Evolutionary conservation across 176 grass and related monocot genomes (phyloP).

Genomic region (Guadua angustifolia): DNA sequence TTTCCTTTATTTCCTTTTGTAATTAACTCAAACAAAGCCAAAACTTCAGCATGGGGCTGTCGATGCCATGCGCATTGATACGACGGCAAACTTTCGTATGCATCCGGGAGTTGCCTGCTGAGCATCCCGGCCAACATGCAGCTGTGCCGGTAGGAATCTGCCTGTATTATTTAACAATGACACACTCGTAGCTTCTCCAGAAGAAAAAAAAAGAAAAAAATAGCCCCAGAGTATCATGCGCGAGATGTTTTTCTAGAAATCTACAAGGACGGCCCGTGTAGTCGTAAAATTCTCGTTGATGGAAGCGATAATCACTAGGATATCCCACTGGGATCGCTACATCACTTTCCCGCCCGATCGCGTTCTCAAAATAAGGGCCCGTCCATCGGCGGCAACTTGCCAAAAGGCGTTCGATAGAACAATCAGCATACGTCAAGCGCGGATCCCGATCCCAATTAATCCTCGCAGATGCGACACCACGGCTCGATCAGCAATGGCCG

Average conservation of each 20-base stretch:
- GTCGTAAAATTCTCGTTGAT: background rate
- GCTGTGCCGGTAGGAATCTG: background rate
- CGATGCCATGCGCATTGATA: conserved; percentile 40
- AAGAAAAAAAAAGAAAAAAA: too few species aligned
- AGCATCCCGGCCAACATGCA: conserved; percentile 40
- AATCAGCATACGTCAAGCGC: too few species aligned
- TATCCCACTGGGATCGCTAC: background rate
- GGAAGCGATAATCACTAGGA: background rate
- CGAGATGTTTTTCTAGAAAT: background rate
- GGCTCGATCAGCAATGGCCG: background rate
- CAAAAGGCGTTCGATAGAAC: too few species aligned
- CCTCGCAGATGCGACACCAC: too few species aligned
- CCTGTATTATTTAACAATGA: conserved; percentile 32
- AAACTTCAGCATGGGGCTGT: background rate
- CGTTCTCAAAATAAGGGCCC: too few species aligned
- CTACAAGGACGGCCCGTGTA: background rate
- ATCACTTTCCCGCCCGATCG: background rate
- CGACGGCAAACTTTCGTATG: conserved; percentile 20
- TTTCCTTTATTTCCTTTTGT: background rate
- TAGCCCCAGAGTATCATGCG: too few species aligned
- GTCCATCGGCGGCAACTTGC: too few species aligned
- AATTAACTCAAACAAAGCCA: background rate
- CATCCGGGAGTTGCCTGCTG: conserved; percentile 13
- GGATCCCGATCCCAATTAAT: too few species aligned
- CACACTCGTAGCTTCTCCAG: background rate